These are phyloP conservation scores for Penicillium decumbens DNA, from an alignment of 2,329 filamentous ascomycete genomes.

Conservation along the genomic window DNA sequence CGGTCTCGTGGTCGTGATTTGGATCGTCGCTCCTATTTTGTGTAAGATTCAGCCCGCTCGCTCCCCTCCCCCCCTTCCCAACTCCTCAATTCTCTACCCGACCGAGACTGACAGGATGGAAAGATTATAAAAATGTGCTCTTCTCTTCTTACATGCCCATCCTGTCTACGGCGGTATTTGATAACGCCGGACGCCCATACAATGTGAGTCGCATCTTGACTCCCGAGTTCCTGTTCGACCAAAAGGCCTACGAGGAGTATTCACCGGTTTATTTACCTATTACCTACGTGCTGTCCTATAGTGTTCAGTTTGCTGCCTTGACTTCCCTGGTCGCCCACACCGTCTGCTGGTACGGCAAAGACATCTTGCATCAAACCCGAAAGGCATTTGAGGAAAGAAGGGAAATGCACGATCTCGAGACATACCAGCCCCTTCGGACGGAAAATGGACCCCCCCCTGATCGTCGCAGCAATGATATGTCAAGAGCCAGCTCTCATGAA, in stretches of 20 bases:
- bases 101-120: constrained; percentile 10
- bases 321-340: constrained; percentile 77
- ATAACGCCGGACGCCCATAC: constrained; percentile 75
- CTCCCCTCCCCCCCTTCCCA: too few relatives aligned
- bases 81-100: background rate
- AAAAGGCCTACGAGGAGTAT: constrained; percentile 70
- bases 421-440: constrained; percentile 51
- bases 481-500: constrained; percentile 24
- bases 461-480: constrained; percentile 10
- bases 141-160: constrained; percentile 85
- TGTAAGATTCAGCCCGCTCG: constrained; percentile 41
- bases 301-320: constrained; percentile 77
- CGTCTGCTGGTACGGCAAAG: constrained; percentile 74
- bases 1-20: constrained; percentile 76
- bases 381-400: constrained; percentile 61
- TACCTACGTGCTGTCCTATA: constrained; percentile 82
- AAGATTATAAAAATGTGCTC: constrained; percentile 70
- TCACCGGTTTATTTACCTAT: constrained; percentile 81
- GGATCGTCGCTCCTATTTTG: constrained; percentile 72
- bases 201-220: constrained; percentile 77
- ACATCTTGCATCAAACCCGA: constrained; percentile 74
- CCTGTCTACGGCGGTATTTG: constrained; percentile 76
- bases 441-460: constrained; percentile 2
- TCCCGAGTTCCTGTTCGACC: constrained; percentile 70
- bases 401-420: constrained; percentile 45